These are phyloP conservation scores for Vaccinium darrowii DNA, from an alignment of 148 eudicot species.

Conservation along the genomic window DNA sequence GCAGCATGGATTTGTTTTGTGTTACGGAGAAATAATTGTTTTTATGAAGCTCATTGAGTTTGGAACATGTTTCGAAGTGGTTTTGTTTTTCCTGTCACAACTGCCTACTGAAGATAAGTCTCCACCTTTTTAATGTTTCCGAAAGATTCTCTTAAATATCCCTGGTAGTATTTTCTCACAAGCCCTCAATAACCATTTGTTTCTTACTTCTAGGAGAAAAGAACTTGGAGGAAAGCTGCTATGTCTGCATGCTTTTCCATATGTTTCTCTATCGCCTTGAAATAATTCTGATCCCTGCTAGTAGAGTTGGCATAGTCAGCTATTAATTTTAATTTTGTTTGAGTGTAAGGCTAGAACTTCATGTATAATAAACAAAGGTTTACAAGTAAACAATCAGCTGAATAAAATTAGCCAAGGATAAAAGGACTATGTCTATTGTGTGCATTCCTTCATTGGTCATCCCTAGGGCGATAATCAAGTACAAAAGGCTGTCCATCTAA, in stretches of 20 bases:
- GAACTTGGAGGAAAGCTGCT: not conserved
- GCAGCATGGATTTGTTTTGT: not conserved
- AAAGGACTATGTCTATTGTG: not conserved
- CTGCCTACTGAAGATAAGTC: conserved; percentile 3
- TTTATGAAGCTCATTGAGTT: not conserved
- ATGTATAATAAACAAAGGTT: not conserved
- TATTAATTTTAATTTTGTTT: not conserved
- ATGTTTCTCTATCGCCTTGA: not conserved
- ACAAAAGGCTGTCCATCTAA: not conserved
- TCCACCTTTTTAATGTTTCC: not conserved
- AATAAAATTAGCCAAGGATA: not conserved
- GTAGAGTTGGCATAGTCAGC: not conserved
- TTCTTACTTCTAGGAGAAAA: not conserved
- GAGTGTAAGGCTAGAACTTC: not conserved
- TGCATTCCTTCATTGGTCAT: not conserved
- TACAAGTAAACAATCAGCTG: not conserved
- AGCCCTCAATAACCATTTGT: not conserved
- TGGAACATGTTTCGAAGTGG: not conserved
- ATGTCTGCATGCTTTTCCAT: not conserved
- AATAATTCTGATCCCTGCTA: not conserved
- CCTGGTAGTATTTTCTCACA: not conserved
- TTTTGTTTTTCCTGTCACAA: not conserved
- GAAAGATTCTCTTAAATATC: not conserved
- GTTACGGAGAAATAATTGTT: not conserved
- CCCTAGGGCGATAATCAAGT: not conserved